phyloP scores from a whole-genome alignment of 352 stramenopile genomes.

The Blastocystis hominis region DNA sequence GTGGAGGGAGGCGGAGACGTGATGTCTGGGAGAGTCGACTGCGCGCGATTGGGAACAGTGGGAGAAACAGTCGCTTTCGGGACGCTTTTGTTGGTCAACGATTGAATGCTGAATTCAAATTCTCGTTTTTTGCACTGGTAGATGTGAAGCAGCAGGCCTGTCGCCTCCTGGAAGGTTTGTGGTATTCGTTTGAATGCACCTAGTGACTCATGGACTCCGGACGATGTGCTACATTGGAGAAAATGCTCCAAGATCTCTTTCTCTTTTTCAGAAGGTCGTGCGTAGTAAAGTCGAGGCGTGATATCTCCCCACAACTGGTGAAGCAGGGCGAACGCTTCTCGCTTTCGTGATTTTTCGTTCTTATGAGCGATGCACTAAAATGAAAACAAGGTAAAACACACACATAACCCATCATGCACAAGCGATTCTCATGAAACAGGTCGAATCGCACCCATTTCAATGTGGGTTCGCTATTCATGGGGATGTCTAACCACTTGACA shows the following conservation, averaged over 20 bases:
- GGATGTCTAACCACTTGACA: constrained; percentile 34
- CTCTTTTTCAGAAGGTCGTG: not conserved
- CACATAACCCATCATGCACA: constrained; percentile 39
- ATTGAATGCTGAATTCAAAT: not conserved
- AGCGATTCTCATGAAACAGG: not conserved
- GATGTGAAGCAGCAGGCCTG: not conserved
- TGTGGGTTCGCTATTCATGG: not conserved
- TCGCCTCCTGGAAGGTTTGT: not conserved
- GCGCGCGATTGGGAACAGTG: not conserved
- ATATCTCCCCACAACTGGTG: constrained; percentile 7
- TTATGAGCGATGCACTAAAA: constrained; percentile 41
- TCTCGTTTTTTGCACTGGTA: not conserved
- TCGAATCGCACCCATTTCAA: constrained; percentile 45
- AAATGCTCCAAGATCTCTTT: not conserved
- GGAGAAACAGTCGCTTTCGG: not conserved
- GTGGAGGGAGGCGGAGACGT: too few relatives aligned
- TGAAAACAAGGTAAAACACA: not conserved
- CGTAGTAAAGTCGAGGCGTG: not conserved
- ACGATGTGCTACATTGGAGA: not conserved
- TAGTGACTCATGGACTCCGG: not conserved
- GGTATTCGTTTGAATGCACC: not conserved
- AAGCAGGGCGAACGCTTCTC: constrained; percentile 44
- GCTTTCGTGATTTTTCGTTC: not conserved
- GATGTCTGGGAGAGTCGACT: not conserved
- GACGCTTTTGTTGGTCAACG: not conserved